phyloP scores from a whole-genome alignment of 2,329 filamentous ascomycete species.

The Alternaria conjuncta region DNA sequence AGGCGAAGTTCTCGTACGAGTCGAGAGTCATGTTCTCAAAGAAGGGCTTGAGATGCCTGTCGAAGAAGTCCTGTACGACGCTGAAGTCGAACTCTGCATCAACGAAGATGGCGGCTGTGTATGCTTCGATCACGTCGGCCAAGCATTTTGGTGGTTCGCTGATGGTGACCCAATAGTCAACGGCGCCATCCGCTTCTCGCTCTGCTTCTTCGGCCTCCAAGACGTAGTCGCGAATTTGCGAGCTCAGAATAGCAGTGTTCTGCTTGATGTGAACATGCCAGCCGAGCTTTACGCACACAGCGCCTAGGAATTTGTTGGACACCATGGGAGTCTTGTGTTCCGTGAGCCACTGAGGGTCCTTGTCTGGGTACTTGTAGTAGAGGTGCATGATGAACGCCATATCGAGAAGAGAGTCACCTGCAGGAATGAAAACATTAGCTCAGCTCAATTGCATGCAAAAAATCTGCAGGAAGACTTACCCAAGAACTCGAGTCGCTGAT shows the following conservation, averaged over 20 bases:
- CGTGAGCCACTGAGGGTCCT: conserved; percentile 94
- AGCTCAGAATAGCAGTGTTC: conserved; percentile 57
- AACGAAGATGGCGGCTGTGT: conserved; percentile 88
- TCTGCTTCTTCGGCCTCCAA: conserved; percentile 63
- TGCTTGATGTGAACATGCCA: conserved; percentile 75
- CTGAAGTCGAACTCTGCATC: conserved; percentile 81
- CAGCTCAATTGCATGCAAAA: neutral
- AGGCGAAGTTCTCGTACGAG: conserved; percentile 81
- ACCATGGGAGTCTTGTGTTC: conserved; percentile 99
- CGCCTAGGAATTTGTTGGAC: conserved; percentile 91
- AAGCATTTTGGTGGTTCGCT: conserved; percentile 75
- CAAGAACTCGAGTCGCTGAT: conserved; percentile 62
- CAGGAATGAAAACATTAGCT: conserved; percentile 73
- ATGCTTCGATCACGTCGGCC: conserved; percentile 87
- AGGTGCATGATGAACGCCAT: conserved; percentile 84
- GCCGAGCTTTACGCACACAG: conserved; percentile 76
- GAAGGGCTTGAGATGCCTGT: conserved; percentile 73
- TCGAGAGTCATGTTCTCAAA: conserved; percentile 80
- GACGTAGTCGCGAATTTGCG: conserved; percentile 62
- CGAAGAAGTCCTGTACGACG: conserved; percentile 78
- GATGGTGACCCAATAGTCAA: conserved; percentile 70
- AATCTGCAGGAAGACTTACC: neutral
- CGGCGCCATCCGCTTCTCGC: conserved; percentile 55
- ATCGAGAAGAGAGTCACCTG: conserved; percentile 88
- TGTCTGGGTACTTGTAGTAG: conserved; percentile 75